Conservation (phyloP, 2,329 filamentous ascomycete species). For the Fusarium euwallaceae region DNA sequence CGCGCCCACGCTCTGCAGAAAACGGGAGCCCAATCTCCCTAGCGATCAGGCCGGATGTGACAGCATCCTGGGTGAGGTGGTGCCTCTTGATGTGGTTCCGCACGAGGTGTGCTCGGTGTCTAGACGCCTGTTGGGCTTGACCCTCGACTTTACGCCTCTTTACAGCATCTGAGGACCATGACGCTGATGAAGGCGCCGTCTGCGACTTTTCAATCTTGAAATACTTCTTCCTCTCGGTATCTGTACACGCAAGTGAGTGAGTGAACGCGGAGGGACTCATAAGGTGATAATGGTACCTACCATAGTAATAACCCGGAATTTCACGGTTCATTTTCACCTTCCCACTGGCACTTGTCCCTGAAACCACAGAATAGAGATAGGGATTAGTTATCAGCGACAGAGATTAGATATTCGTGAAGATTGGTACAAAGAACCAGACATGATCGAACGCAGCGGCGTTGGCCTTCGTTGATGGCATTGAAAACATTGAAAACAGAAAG, state of each 20-base stretch:
- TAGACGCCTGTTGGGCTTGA: slow-evolving; percentile 46
- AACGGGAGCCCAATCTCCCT: slow-evolving; percentile 44
- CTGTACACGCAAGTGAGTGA: slow-evolving; percentile 49
- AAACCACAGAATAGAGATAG: not conserved
- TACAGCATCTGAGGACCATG: slow-evolving; percentile 70
- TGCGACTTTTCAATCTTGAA: slow-evolving; percentile 75
- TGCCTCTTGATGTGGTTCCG: slow-evolving; percentile 57
- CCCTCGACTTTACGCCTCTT: slow-evolving; percentile 67
- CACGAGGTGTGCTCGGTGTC: slow-evolving; percentile 48
- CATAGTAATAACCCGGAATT: slow-evolving; percentile 69
- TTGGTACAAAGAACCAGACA: not conserved
- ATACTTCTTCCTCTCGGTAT: slow-evolving; percentile 72
- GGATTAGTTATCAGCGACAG: not conserved
- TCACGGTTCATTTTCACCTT: slow-evolving; percentile 49
- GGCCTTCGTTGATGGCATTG: not conserved
- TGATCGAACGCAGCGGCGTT: not conserved
- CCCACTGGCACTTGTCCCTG: not conserved
- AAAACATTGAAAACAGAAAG: not conserved
- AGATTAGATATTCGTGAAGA: not conserved
- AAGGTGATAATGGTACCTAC: slow-evolving; percentile 58
- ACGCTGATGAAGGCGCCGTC: slow-evolving; percentile 62
- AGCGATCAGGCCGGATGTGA: slow-evolving; percentile 46
- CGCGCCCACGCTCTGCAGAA: slow-evolving; percentile 36
- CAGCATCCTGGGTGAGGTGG: slow-evolving; percentile 50
- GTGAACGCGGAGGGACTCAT: not conserved